A percentile compares a stretch with the other conserved stretches of the same genome.
Evolutionary conservation across 2,329 filamentous ascomycete genomes (phyloP).

Genomic region (Colletotrichum eleusines): DNA sequence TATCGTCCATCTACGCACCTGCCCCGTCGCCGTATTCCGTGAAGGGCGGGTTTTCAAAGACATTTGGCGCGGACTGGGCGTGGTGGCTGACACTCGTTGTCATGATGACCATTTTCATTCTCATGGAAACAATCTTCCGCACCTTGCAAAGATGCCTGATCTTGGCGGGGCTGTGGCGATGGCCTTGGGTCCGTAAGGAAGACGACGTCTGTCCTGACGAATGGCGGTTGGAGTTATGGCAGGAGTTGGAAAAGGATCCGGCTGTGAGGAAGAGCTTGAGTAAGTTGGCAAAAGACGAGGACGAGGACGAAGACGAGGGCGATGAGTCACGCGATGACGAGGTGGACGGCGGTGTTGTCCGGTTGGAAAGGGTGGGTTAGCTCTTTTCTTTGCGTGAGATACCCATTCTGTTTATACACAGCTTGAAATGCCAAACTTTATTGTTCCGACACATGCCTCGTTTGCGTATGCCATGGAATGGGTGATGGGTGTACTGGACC

Average conservation of each 20-base stretch:
- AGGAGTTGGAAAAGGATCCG: slow-evolving; percentile 68
- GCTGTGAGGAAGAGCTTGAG: slow-evolving; percentile 57
- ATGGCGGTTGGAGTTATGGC: slow-evolving; percentile 68
- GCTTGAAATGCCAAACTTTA: neutral
- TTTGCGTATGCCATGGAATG: neutral
- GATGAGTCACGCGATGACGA: neutral
- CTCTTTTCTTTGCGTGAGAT: slow-evolving; percentile 27
- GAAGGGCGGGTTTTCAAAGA: slow-evolving; percentile 71
- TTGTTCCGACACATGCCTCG: neutral
- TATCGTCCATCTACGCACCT: slow-evolving; percentile 70
- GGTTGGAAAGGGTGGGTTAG: slow-evolving; percentile 7
- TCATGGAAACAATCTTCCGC: slow-evolving; percentile 74
- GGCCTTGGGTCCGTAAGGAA: slow-evolving; percentile 54
- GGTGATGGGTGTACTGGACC: neutral
- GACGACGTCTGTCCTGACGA: slow-evolving; percentile 54
- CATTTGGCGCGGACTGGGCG: slow-evolving; percentile 74
- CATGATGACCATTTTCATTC: slow-evolving; percentile 68
- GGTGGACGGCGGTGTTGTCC: neutral
- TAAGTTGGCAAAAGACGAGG: slow-evolving; percentile 54
- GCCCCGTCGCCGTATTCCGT: slow-evolving; percentile 72
- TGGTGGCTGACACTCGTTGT: slow-evolving; percentile 83
- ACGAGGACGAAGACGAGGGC: slow-evolving; percentile 44
- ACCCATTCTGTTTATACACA: slow-evolving; percentile 16
- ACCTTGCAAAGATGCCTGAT: slow-evolving; percentile 60
- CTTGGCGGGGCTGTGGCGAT: slow-evolving; percentile 60